Evolutionary conservation across 208 protist species (phyloP).

Genomic region (Wallacemonas sp.): DNA sequence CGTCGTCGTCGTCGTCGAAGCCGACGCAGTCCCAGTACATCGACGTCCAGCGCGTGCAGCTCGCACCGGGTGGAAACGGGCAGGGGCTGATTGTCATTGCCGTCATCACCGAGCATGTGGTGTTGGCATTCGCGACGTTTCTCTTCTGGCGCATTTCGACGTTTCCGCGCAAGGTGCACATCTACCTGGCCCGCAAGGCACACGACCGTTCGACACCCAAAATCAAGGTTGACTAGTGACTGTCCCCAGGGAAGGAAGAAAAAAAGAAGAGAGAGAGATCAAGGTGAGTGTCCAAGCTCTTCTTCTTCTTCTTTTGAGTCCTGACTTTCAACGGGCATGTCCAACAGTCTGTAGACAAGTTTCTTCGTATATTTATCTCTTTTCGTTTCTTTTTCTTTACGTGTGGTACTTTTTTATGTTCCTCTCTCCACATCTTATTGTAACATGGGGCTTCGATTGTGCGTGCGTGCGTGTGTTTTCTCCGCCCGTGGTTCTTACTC

Average conservation of each 20-base stretch:
- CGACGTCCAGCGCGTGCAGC: conserved; percentile 2
- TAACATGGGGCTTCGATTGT: no score
- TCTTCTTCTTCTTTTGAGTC: no score
- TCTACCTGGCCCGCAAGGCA: conserved; percentile 27
- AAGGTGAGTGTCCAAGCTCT: neutral
- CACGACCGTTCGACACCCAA: conserved; percentile 21
- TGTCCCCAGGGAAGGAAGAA: neutral
- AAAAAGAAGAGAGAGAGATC: neutral
- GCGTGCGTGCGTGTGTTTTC: conserved; percentile 1
- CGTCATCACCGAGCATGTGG: conserved; percentile 44
- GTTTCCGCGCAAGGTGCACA: conserved; percentile 28
- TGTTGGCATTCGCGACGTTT: conserved; percentile 37
- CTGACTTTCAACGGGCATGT: no score
- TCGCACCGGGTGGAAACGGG: neutral
- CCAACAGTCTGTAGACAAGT: no score
- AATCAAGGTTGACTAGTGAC: neutral
- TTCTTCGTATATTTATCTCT: no score
- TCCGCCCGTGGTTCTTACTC: neutral
- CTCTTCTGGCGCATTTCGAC: conserved; percentile 52
- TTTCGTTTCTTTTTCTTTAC: no score
- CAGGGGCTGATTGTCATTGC: conserved; percentile 7
- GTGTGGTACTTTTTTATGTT: conserved; percentile 2
- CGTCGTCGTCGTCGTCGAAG: conserved; percentile 1
- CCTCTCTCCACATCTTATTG: neutral
- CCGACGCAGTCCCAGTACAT: conserved; percentile 6